Conservation (phyloP, 176 grass and related monocot species). For the Triticum dicoccoides region DNA sequence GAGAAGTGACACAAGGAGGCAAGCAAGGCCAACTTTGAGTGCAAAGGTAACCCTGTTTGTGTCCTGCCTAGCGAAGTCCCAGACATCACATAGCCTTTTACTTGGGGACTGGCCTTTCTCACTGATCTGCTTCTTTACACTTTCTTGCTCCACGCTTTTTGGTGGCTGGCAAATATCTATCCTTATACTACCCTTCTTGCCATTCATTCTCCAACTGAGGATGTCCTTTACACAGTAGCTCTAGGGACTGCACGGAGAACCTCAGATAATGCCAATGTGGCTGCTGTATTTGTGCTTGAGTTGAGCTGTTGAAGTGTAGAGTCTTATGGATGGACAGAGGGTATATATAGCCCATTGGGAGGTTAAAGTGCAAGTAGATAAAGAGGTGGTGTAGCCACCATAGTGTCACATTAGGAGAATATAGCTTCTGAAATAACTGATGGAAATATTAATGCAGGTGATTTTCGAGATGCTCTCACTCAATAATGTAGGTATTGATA, state of each 20-base stretch:
- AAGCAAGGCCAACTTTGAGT: slow-evolving; percentile 77
- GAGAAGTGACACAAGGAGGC: slow-evolving; percentile 81
- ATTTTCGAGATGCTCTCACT: slow-evolving; percentile 55
- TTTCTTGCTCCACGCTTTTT: slow-evolving; percentile 23
- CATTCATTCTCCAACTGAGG: slow-evolving; percentile 66
- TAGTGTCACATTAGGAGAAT: slow-evolving; percentile 40
- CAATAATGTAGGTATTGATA: slow-evolving; percentile 64
- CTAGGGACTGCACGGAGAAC: slow-evolving; percentile 13
- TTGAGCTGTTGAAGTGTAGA: slow-evolving; percentile 41
- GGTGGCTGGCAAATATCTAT: slow-evolving; percentile 52
- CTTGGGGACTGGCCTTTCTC: slow-evolving; percentile 28
- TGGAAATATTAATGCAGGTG: slow-evolving; percentile 33
- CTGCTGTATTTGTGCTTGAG: slow-evolving; percentile 14
- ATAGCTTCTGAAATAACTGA: slow-evolving; percentile 41
- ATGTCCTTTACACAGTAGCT: slow-evolving; percentile 8
- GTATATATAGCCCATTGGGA: slow-evolving; percentile 51
- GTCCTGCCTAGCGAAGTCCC: slow-evolving; percentile 67
- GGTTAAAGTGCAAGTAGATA: slow-evolving; percentile 51
- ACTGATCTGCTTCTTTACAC: slow-evolving; percentile 32
- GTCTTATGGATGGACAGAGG: slow-evolving; percentile 16
- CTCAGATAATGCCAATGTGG: not conserved
- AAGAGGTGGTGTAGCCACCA: slow-evolving; percentile 30
- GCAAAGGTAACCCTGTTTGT: slow-evolving; percentile 68
- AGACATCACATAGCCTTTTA: slow-evolving; percentile 67
- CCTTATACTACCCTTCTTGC: slow-evolving; percentile 67